A percentile compares a stretch with the other conserved stretches of the same genome.
These are phyloP conservation scores for Tetrastigma voinierianum DNA, from an alignment of 164 flowering plant genomes.

Conservation along the genomic window DNA sequence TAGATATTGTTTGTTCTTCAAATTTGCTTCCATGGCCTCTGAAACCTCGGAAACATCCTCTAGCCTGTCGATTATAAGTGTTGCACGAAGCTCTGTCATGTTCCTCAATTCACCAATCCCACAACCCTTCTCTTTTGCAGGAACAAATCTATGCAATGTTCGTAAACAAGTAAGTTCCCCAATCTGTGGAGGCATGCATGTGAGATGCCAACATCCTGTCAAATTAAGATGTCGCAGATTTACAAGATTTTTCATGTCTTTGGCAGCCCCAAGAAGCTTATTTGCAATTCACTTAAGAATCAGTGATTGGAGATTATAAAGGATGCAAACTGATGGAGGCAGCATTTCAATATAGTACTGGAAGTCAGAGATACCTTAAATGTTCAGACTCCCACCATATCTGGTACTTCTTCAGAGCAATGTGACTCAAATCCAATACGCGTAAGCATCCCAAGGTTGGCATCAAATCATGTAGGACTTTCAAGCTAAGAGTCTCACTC, in stretches of 20 bases:
- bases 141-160: conserved; percentile 3
- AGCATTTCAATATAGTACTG: neutral
- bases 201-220: neutral
- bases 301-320: conserved; percentile 7
- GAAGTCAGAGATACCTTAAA: conserved; percentile 2
- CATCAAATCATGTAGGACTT: neutral
- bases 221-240: conserved; percentile 5
- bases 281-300: conserved; percentile 2
- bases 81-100: conserved; percentile 1
- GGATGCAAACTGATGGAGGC: conserved; percentile 5
- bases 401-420: neutral
- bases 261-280: neutral
- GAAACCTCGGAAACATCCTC: neutral
- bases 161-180: conserved; percentile 5
- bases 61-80: conserved; percentile 5
- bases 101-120: conserved; percentile 6
- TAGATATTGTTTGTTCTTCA: neutral
- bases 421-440: neutral
- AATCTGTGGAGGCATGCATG: conserved; percentile 2
- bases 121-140: neutral
- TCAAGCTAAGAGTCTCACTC: no score
- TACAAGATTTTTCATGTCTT: neutral
- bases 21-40: neutral
- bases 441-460: neutral
- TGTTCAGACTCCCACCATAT: conserved; percentile 3